Evolutionary conservation across 1,284 basidiomycete genomes (phyloP), one percentile per base, ranked within the genome.

Genomic region (Mrakiaceae sp.): DNA sequence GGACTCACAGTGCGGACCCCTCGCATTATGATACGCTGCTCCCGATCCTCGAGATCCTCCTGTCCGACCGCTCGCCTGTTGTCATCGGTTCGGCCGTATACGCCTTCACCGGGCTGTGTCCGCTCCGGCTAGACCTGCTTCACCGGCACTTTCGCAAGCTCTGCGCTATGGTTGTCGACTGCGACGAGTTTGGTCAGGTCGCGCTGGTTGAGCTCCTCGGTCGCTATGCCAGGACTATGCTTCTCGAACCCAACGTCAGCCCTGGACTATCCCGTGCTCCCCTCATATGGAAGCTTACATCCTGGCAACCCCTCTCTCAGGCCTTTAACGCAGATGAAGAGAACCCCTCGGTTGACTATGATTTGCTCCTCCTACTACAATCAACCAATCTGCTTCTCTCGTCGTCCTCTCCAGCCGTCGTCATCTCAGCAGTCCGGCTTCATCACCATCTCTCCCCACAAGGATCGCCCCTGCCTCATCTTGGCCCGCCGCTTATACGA

Each of bases 111-210:
- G 81, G 83, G 2, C 83, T 96, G 40, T 92, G 89, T 72, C 88
- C 90, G 0, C 86, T 87, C 0, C 82, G 87, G 40, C 81, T 92
- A 44, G 89, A 95, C 71, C 82, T 97, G 5, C 76, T 98, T 0
- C 96, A 98, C 73, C 82, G 82, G 40, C 88, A 95, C 72, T 98
- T 89, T 72, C 82, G 94, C 43, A 84, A 88, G 55, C 80, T 95
- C 57, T 97, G 92, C 72, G 82, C 83, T 56, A 81, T 89, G 12
- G 78, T 98, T 1, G 81, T 90, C 46, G 94, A 99, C 71, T 87
- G 88, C 14, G 95, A 98, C 72, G 93, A 96, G 74, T 98, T 95
- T 95, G 91, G 90, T 0, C 96, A 98, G 74, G 82, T 88, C 4
- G 83, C 87, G 54, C 77, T 93, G 7, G 78, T 96, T 63, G 83